Conservation (phyloP, 2,329 filamentous ascomycete species). For the Aspergillus clavatus region DNA sequence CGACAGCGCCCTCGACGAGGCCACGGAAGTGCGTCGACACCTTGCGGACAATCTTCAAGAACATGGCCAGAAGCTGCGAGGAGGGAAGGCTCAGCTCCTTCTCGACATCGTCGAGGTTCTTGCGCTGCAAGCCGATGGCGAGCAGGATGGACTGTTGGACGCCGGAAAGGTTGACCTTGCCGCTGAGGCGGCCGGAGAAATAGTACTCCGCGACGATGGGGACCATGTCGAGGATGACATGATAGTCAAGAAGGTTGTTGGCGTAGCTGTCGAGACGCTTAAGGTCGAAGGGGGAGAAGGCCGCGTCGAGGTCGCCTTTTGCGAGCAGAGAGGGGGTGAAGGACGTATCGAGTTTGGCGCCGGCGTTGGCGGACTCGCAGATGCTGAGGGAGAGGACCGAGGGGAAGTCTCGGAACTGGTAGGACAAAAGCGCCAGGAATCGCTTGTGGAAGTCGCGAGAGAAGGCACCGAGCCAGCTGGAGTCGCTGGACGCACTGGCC, state of each 20-base stretch:
- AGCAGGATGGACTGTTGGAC: conserved; percentile 83
- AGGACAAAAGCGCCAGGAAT: conserved; percentile 86
- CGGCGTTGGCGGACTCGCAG: conserved; percentile 74
- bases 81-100: conserved; percentile 69
- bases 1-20: conserved; percentile 69
- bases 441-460: conserved; percentile 88
- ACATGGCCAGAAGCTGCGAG: conserved; percentile 88
- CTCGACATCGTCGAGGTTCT: conserved; percentile 74
- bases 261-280: conserved; percentile 94
- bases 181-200: conserved; percentile 71
- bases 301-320: conserved; percentile 69
- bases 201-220: conserved; percentile 77
- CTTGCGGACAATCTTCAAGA: conserved; percentile 92
- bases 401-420: conserved; percentile 82
- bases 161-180: conserved; percentile 66
- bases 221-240: conserved; percentile 90
- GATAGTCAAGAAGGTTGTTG: conserved; percentile 96
- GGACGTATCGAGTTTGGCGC: conserved; percentile 61
- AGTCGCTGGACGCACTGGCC: conserved; percentile 55
- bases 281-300: conserved; percentile 85
- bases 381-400: conserved; percentile 76
- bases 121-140: conserved; percentile 86
- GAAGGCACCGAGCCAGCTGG: conserved; percentile 84
- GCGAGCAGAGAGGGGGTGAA: conserved; percentile 54
- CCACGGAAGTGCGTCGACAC: conserved; percentile 71